phyloP scores from a whole-genome alignment of 441 rosid species.

The Aleurites moluccanus region DNA sequence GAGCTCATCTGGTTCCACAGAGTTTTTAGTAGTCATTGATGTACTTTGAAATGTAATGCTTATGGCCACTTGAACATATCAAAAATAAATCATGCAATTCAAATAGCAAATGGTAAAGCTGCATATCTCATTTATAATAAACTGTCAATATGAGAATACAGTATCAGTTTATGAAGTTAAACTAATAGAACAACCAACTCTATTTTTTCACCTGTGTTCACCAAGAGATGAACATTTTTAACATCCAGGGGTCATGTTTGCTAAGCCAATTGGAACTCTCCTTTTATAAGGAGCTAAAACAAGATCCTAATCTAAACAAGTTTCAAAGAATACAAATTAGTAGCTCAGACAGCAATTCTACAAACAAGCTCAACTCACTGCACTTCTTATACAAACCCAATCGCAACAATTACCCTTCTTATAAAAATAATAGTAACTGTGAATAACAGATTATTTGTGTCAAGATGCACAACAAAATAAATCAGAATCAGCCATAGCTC shows the following conservation, averaged over 20 bases:
- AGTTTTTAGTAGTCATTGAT: background rate
- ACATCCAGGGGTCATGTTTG: conserved; percentile 2
- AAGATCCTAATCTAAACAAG: conserved; percentile 11
- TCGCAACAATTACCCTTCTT: conserved; percentile 5
- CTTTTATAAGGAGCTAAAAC: background rate
- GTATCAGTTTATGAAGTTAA: background rate
- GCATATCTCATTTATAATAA: background rate
- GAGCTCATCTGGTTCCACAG: background rate
- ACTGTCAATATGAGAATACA: background rate
- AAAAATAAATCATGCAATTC: too few species aligned
- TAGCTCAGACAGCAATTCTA: conserved; percentile 8
- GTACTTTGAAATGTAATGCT: too few species aligned
- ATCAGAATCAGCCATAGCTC: conserved; percentile 44
- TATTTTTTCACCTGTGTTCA: background rate
- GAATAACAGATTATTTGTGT: conserved; percentile 10
- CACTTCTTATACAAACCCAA: conserved; percentile 13
- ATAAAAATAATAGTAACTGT: conserved; percentile 7
- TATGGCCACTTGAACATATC: too few species aligned
- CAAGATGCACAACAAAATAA: background rate
- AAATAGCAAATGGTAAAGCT: background rate
- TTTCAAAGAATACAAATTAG: conserved; percentile 30
- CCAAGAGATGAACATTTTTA: conserved; percentile 9
- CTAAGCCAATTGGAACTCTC: conserved; percentile 12
- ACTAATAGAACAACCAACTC: conserved; percentile 10
- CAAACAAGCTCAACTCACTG: conserved; percentile 14